phyloP scores from a whole-genome alignment of 2,329 filamentous ascomycete species.

The Cladosporium sp. region DNA sequence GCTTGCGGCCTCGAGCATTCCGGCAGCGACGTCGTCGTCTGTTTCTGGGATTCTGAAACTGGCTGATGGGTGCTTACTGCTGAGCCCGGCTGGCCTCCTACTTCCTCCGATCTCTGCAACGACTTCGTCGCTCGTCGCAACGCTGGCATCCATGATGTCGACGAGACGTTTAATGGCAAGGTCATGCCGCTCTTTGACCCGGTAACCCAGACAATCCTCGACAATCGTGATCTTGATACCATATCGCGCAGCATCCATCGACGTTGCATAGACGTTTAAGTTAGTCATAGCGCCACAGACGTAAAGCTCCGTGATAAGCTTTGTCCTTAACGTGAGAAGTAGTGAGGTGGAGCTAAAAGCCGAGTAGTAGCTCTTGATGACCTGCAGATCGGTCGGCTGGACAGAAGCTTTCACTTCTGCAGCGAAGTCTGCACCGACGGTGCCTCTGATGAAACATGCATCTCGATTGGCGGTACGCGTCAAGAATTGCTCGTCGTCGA shows the following conservation, averaged over 20 bases:
- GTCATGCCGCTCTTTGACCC: slow-evolving; percentile 61
- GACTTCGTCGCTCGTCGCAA: slow-evolving; percentile 51
- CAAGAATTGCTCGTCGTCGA: slow-evolving; percentile 43
- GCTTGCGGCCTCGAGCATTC: slow-evolving; percentile 13
- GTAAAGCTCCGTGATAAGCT: slow-evolving; percentile 81
- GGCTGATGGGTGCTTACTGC: too few relatives aligned
- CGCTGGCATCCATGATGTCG: slow-evolving; percentile 66
- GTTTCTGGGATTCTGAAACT: neutral
- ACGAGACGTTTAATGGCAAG: slow-evolving; percentile 65
- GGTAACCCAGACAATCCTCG: slow-evolving; percentile 82
- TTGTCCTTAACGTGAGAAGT: slow-evolving; percentile 71
- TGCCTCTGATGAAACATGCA: slow-evolving; percentile 37
- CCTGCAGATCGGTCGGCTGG: slow-evolving; percentile 46
- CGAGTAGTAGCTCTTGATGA: slow-evolving; percentile 77
- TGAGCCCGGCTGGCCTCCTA: too few relatives aligned
- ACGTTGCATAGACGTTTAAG: slow-evolving; percentile 83
- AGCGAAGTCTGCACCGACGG: slow-evolving; percentile 46
- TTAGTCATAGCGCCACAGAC: slow-evolving; percentile 84
- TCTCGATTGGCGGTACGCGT: slow-evolving; percentile 31
- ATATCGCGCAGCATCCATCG: slow-evolving; percentile 80
- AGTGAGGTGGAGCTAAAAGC: slow-evolving; percentile 72
- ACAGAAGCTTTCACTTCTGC: slow-evolving; percentile 46
- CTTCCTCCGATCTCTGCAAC: slow-evolving; percentile 12
- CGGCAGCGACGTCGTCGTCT: slow-evolving; percentile 5
- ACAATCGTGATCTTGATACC: slow-evolving; percentile 82